These are phyloP conservation scores for Metroxylon sagu DNA, from an alignment of 176 grass and related monocot species.

Conservation along the genomic window DNA sequence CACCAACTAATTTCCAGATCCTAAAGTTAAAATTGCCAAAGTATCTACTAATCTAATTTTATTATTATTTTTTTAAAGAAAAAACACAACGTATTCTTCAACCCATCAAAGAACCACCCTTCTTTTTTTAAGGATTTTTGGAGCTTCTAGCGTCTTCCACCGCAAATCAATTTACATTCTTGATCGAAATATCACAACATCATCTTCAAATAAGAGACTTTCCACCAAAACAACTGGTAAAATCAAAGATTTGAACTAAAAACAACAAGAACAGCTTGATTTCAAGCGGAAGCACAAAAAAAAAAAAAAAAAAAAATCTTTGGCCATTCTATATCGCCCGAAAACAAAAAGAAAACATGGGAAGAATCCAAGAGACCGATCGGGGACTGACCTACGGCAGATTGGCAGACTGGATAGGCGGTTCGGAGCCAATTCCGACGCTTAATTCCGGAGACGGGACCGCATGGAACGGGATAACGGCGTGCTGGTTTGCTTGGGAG, in stretches of 20 bases:
- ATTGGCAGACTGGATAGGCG: slow-evolving; percentile 27
- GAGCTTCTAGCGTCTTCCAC: too few relatives aligned
- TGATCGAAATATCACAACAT: slow-evolving; percentile 30
- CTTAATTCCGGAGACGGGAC: slow-evolving; percentile 8
- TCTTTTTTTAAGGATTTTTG: too few relatives aligned
- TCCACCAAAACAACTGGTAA: slow-evolving; percentile 2
- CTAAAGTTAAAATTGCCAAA: too few relatives aligned
- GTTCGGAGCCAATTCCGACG: slow-evolving; percentile 5
- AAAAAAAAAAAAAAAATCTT: slow-evolving; percentile 4
- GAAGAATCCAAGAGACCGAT: slow-evolving; percentile 31
- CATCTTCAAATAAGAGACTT: background rate
- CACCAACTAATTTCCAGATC: too few relatives aligned
- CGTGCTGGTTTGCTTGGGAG: slow-evolving; percentile 24
- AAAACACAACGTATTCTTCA: too few relatives aligned
- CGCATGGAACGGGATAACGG: slow-evolving; percentile 23
- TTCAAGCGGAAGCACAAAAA: slow-evolving; percentile 26
- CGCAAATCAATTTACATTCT: background rate
- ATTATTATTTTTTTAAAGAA: background rate
- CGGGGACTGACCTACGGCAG: slow-evolving; percentile 37
- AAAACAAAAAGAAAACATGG: slow-evolving; percentile 32
- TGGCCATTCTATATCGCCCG: slow-evolving; percentile 33
- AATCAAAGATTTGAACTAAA: slow-evolving; percentile 25
- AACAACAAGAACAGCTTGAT: slow-evolving; percentile 25
- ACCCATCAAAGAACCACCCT: too few relatives aligned
- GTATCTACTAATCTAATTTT: too few relatives aligned